Percentiles rank a stretch among this genome's conserved stretches.
These are phyloP conservation scores for Aquilaria malaccensis DNA, from an alignment of 345 rosid genomes.

Conservation along the genomic window DNA sequence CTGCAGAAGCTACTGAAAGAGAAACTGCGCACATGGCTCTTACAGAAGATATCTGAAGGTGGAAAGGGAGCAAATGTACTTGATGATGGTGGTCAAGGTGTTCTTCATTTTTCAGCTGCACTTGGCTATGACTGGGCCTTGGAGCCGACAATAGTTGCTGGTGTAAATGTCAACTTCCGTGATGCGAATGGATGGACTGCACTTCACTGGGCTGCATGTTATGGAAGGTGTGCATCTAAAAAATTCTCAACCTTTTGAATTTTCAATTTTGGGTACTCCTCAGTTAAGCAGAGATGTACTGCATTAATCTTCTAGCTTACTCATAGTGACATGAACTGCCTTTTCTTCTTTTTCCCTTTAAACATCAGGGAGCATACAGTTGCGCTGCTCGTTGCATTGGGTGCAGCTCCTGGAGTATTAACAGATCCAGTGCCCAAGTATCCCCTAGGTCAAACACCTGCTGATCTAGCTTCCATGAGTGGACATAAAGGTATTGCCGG, in stretches of 20 bases:
- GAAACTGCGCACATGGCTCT: constrained; percentile 72
- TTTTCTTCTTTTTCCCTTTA: neutral
- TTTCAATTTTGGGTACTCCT: constrained; percentile 8
- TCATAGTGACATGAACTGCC: constrained; percentile 11
- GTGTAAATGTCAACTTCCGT: constrained; percentile 85
- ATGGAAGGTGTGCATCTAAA: constrained; percentile 60
- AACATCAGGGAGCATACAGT: constrained; percentile 64
- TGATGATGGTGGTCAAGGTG: constrained; percentile 89
- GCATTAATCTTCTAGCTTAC: neutral
- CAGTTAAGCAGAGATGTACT: neutral
- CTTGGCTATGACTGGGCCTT: constrained; percentile 97
- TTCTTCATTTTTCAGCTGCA: constrained; percentile 91
- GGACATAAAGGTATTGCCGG: constrained; percentile 95
- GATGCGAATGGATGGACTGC: constrained; percentile 98
- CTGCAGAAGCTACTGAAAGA: constrained; percentile 71
- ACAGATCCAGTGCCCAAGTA: constrained; percentile 73
- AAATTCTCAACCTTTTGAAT: neutral
- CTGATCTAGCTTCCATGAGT: constrained; percentile 74
- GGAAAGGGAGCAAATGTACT: constrained; percentile 86
- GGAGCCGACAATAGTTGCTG: constrained; percentile 68
- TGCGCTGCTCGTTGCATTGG: constrained; percentile 70
- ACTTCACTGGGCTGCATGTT: constrained; percentile 98
- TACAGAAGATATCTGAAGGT: constrained; percentile 63
- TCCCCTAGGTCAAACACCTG: constrained; percentile 67
- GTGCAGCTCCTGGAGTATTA: constrained; percentile 73